Percentiles rank a stretch among this genome's conserved stretches.
phyloP scores from a whole-genome alignment of 2,329 filamentous ascomycete species.

The Lachnellula suecica region DNA sequence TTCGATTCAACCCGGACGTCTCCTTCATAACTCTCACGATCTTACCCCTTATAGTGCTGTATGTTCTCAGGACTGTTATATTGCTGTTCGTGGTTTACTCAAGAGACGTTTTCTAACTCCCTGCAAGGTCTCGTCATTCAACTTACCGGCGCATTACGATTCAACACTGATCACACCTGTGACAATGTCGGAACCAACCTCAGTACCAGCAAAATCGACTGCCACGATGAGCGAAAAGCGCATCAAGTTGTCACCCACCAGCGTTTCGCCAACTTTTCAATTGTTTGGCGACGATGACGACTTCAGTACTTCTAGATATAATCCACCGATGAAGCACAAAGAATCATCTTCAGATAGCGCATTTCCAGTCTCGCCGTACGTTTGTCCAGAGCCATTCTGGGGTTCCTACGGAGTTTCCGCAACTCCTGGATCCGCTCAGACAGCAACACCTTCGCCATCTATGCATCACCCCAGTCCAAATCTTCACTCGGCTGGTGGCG shows the following conservation, averaged over 20 bases:
- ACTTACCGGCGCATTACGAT: conserved; percentile 27
- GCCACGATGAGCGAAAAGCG: conserved; percentile 13
- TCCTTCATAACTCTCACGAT: conserved; percentile 9
- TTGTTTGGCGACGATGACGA: conserved; percentile 18
- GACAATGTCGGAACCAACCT: conserved; percentile 23
- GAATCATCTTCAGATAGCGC: conserved; percentile 15
- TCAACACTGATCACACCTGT: conserved; percentile 28
- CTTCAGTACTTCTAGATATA: conserved; percentile 15
- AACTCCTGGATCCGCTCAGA: conserved; percentile 11
- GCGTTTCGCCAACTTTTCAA: conserved; percentile 17
- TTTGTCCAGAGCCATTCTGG: conserved; percentile 20
- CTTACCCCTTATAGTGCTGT: conserved; percentile 27
- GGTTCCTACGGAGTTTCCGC: conserved; percentile 28
- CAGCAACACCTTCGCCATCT: conserved; percentile 19
- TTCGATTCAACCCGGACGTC: conserved; percentile 12
- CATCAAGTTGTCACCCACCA: conserved; percentile 20
- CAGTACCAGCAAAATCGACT: conserved; percentile 14
- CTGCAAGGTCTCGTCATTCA: conserved; percentile 31
- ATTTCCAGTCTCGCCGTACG: conserved; percentile 17
- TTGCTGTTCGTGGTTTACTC: neutral
- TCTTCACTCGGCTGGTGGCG: conserved; percentile 16
- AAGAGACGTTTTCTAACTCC: conserved; percentile 9
- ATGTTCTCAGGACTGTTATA: conserved; percentile 13
- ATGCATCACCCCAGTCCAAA: conserved; percentile 20
- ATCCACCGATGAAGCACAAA: conserved; percentile 26